These are phyloP conservation scores for Platismatia glauca DNA, from an alignment of 495 filamentous ascomycete species.

Conservation along the genomic window DNA sequence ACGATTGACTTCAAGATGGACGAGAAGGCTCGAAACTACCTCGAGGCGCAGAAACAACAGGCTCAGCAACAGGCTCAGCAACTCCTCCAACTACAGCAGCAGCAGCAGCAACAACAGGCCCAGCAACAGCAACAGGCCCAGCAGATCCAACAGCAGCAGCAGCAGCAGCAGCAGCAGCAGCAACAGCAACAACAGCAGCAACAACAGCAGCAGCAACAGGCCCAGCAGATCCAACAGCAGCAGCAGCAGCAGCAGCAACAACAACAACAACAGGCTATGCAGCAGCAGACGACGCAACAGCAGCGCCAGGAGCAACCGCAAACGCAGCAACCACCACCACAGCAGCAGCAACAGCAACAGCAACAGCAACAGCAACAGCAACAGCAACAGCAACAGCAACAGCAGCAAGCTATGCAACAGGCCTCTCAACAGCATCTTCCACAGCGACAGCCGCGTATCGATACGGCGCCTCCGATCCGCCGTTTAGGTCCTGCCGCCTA, in stretches of 20 bases:
- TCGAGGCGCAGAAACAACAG: constrained; percentile 25
- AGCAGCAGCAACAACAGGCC: constrained; percentile 28
- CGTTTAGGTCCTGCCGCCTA: constrained; percentile 10
- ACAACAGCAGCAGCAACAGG: constrained; percentile 31
- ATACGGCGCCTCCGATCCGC: constrained; percentile 14
- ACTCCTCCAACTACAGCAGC: constrained; percentile 30
- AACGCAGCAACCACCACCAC: constrained; percentile 18
- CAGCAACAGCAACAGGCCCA: constrained; percentile 21
- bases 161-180: too few relatives aligned
- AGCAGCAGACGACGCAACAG: constrained; percentile 14
- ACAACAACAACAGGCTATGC: constrained; percentile 20
- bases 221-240: constrained; percentile 19
- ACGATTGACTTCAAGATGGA: constrained; percentile 7
- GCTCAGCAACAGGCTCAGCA: constrained; percentile 30
- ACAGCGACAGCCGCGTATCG: constrained; percentile 13
- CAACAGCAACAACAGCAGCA: constrained; percentile 32
- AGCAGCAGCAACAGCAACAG: constrained; percentile 12
- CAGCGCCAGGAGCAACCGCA: constrained; percentile 19
- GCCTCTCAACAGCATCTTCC: constrained; percentile 13
- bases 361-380: constrained; percentile 14
- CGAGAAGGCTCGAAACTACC: constrained; percentile 16
- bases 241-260: constrained; percentile 18
- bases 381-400: constrained; percentile 7
- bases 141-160: too few relatives aligned
- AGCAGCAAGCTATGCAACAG: constrained; percentile 17